A percentile compares a stretch with the other conserved stretches of the same genome.
phyloP scores from a whole-genome alignment of 2,329 filamentous ascomycete species.

The Passalora sequoiae region DNA sequence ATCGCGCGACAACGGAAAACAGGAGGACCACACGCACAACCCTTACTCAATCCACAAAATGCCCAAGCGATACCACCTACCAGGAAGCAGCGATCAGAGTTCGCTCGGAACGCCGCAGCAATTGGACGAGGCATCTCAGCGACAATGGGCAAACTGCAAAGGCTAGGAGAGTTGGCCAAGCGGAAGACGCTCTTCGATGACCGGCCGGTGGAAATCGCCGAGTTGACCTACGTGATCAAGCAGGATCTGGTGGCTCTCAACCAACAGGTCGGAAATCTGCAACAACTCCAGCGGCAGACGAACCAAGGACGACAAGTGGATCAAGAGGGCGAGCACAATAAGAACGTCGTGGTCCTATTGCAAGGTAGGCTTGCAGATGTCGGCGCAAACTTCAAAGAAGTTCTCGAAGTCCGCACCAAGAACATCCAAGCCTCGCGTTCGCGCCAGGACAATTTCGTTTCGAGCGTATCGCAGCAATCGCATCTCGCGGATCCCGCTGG shows the following conservation, averaged over 20 bases:
- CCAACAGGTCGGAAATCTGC: constrained; percentile 79
- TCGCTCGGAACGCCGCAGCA: constrained; percentile 83
- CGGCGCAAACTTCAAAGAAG: constrained; percentile 92
- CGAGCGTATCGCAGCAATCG: constrained; percentile 69
- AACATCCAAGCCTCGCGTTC: constrained; percentile 94
- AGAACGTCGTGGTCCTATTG: constrained; percentile 88
- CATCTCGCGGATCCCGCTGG: constrained; percentile 3
- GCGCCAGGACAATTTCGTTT: constrained; percentile 94
- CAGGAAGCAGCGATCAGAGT: constrained; percentile 66
- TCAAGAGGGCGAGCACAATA: constrained; percentile 95
- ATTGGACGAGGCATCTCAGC: constrained; percentile 86
- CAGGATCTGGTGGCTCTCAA: constrained; percentile 85
- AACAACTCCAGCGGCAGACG: constrained; percentile 71
- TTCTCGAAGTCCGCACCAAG: constrained; percentile 91
- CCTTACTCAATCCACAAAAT: constrained; percentile 62
- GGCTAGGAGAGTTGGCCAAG: constrained; percentile 88
- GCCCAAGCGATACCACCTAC: constrained; percentile 39
- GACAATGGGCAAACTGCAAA: constrained; percentile 92
- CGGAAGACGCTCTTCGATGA: constrained; percentile 97
- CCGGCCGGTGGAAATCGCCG: constrained; percentile 90
- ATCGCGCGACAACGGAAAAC: constrained; percentile 66
- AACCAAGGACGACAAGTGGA: constrained; percentile 44
- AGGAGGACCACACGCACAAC: constrained; percentile 67
- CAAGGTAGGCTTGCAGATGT: constrained; percentile 91
- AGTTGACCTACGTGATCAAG: constrained; percentile 96